Conservation (phyloP, 2,329 filamentous ascomycete genomes). For the Alternaria brassicae region DNA sequence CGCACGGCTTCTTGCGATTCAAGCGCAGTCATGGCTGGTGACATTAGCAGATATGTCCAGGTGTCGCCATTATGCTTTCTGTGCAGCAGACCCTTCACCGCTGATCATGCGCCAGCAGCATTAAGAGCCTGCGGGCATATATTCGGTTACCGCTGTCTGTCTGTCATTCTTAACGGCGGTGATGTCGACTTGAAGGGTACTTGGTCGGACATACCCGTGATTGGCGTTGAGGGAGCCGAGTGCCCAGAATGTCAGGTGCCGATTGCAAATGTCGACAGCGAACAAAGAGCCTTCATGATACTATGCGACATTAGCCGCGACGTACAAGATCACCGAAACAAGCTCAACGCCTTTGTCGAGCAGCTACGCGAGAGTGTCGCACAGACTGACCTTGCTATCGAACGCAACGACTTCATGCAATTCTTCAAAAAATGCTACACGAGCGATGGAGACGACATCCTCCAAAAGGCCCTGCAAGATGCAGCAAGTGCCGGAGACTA, state of each 20-base stretch:
- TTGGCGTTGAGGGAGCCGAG: neutral
- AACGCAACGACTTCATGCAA: neutral
- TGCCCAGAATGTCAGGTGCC: constrained; percentile 8
- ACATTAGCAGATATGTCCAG: constrained; percentile 3
- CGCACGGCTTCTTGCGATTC: neutral
- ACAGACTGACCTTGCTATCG: neutral
- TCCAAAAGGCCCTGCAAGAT: constrained; percentile 7
- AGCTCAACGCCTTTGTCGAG: constrained; percentile 5
- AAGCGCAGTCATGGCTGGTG: neutral
- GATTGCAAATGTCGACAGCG: constrained; percentile 2
- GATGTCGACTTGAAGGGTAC: constrained; percentile 5
- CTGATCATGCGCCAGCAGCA: constrained; percentile 1
- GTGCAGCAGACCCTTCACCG: neutral
- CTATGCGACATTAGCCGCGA: constrained; percentile 3
- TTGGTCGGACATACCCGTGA: constrained; percentile 2
- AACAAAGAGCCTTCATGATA: constrained; percentile 3
- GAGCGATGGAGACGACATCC: constrained; percentile 7
- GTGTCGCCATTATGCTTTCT: constrained; percentile 2
- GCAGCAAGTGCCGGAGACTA: constrained; percentile 5
- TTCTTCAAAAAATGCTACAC: constrained; percentile 9
- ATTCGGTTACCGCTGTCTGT: constrained; percentile 4
- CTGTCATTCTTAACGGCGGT: constrained; percentile 3
- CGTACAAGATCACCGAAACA: neutral
- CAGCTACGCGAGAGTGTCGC: constrained; percentile 6
- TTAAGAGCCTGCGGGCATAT: constrained; percentile 4